Evolutionary conservation across 768 basidiomycete species (phyloP), one percentile per base, ranked within the genome.

Genomic region (Suillus americanus): DNA sequence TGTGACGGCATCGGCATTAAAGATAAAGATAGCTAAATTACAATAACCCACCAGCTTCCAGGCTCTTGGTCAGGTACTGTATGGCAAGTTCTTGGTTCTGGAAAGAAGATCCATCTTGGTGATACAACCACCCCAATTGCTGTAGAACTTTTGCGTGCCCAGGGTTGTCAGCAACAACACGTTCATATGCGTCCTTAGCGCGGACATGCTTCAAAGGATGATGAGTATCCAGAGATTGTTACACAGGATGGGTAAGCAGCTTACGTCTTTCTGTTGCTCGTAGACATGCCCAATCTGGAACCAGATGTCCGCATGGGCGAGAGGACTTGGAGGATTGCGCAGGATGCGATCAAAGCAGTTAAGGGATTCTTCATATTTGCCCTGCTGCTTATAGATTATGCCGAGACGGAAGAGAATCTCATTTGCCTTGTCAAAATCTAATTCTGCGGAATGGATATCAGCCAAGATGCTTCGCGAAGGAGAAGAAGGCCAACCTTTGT

Each of bases 211-310:
- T 75, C 5, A 41, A 41, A 61, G 56, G 38, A 64, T 61, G 37
- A 70, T 73, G 53, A 71, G 64, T 38, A 64, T 55, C 50, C 51
- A 43, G 40, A 68, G 43, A 16, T 3, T 1, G 9, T 12, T 64
- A 41, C 45, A 45, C 41, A 43, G 55, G 63, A 25, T 23, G 60
- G 18, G 23, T 40, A 14, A 48, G 57, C 16, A 8, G 80, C 86
- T 78, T 74, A 96, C 96, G 75, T 99, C 95, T 79, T 95, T 91
- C 77, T 97, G 94, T 74, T 97, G 96, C 77, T 99, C 97, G 71
- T 93, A 95, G 23, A 99, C 97, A 73, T 99, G 97, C 3, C 97
- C 97, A 66, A 99, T 97, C 79, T 99, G 97, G 87, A 99, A 99
- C 95, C 96, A 99, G 68, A 99, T 99, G 70, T 99, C 97, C 63